Evolutionary conservation across 2,329 filamentous ascomycete genomes (phyloP).

Genomic region (Chrysoporthe puriensis): DNA sequence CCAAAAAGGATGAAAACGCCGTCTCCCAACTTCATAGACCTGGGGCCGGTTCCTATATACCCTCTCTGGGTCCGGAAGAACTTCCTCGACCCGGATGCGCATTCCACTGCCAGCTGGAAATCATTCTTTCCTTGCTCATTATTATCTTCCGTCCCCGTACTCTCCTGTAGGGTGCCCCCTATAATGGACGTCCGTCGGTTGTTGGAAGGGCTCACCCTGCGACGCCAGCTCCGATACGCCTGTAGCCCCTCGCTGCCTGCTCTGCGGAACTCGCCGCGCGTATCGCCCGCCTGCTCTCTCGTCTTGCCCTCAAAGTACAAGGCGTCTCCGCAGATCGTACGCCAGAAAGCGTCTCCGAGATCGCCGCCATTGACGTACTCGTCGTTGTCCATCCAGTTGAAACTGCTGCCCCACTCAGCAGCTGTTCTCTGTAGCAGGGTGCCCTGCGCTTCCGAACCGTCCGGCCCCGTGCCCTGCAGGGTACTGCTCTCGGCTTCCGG

Average conservation of each 20-base stretch:
- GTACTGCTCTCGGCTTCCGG: not conserved
- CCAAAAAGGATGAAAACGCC: constrained; percentile 11
- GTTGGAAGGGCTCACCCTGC: not conserved
- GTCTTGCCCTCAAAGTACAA: not conserved
- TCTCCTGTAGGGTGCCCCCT: not conserved
- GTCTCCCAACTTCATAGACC: not conserved
- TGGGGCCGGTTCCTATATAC: constrained; percentile 4
- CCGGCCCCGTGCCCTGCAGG: not conserved
- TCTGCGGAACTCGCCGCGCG: constrained; percentile 3
- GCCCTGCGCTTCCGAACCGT: not conserved
- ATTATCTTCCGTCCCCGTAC: not conserved
- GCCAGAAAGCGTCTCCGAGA: constrained; percentile 6
- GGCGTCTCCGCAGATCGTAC: not conserved
- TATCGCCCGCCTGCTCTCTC: not conserved
- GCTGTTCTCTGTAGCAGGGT: not conserved
- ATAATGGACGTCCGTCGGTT: constrained; percentile 9
- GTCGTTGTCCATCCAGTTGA: not conserved
- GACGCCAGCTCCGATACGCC: constrained; percentile 3
- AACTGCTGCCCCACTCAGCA: not conserved
- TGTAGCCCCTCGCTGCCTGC: not conserved
- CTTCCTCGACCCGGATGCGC: not conserved
- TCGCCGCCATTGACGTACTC: not conserved
- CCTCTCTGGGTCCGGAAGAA: constrained; percentile 9
- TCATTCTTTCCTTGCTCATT: not conserved
- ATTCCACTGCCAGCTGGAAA: constrained; percentile 9